Base-by-base conservation (phyloP, 1,284 basidiomycete species). In the Pascua sp. region DNA sequence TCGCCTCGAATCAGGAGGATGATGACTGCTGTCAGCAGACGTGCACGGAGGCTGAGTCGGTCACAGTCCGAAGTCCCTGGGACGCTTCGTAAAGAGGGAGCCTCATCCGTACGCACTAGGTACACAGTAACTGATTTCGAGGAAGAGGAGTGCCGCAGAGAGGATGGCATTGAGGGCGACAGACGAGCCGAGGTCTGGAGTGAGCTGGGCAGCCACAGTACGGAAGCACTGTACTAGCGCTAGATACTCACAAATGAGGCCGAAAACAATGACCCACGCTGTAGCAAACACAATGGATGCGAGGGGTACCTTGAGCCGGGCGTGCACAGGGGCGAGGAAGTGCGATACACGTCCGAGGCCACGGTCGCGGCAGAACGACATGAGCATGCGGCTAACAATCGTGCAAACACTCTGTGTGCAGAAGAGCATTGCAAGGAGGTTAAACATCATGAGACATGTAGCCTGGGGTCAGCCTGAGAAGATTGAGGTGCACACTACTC, bases 171-270 rank as follows among this genome's bases (percentile, higher is more conserved):
- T 78, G 53, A 79, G 66, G 0, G 79, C 78, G 73, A 71, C 80
- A 77, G 67, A 83, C 74, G 55, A 86, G 71, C 57, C 85, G 50
- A 80, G 56, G 60, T 81, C 86, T 4, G 67, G 36, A 7, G 39
- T 53, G 9, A 53, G 43, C 24, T 32, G 44, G 18, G 72, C 32
- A 77, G 12, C 15, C 8, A n/a, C n/a, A n/a, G n/a, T n/a, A n/a
- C n/a, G n/a, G n/a, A n/a, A n/a, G n/a, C n/a, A n/a, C n/a, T n/a
- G n/a, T n/a, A n/a, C 8, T 42, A n/a, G 7, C 13, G 8, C 13
- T 5, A 60, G 47, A 38, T 80, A 37, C 79, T 67, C 46, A 51
- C 40, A 86, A 76, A 56, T 84, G 67, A 63, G 83, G 77, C 72
- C 75, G 42, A 75, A 76, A 45, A 77, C 65, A 49, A 72, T 61